Evolutionary conservation across 1,139 yeast genomes (phyloP), one percentile per base, ranked within the genome.

Genomic region (Protomyces arabidopsidicola): DNA sequence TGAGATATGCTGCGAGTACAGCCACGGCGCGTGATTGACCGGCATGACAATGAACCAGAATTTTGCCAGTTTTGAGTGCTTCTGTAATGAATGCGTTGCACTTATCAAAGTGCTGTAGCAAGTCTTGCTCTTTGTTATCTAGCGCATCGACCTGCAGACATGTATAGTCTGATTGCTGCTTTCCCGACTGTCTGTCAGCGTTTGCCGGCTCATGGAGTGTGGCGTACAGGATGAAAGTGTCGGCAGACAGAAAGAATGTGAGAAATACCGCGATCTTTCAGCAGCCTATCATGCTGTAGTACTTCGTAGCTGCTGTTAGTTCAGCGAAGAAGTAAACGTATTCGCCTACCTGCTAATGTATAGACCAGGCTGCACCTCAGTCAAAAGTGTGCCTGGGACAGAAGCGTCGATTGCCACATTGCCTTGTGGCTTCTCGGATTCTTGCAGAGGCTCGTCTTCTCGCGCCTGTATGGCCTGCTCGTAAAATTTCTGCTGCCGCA

Each of bases 21-120:
- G 95, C 77, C 0, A 84, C 89, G 0, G 96, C 87, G 68, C 98
- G 77, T 1, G 96, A 88, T 34, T 85, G 82, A 1, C 98, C 98
- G 36, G 96, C 97, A 8, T 61, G 67, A 67, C 76, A 78, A 66
- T 77, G 80, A 18, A 78, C 77, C 18, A 77, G 70, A 5, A 76
- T 73, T 20, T 42, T 42, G 48, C 48, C 48, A 36, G 3, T 36
- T 16, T 62, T 81, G 50, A 88, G 76, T 0, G 91, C 90, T 1
- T 74, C 70, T 55, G 86, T 87, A 8, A 93, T 87, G 73, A 88
- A 90, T 12, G 75, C 75, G 70, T 86, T 86, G 1, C 88, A 78
- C 55, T 81, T 80, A 14, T 81, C 80, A 65, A 93, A 80, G 68
- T 81, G 78, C 64, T 83, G 82, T 66, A 90, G 73, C 12, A 93